A percentile compares a stretch with the other conserved stretches of the same genome.
These are phyloP conservation scores for Ophiostoma novo-ulmi DNA, from an alignment of 2,329 filamentous ascomycete species.

Conservation along the genomic window DNA sequence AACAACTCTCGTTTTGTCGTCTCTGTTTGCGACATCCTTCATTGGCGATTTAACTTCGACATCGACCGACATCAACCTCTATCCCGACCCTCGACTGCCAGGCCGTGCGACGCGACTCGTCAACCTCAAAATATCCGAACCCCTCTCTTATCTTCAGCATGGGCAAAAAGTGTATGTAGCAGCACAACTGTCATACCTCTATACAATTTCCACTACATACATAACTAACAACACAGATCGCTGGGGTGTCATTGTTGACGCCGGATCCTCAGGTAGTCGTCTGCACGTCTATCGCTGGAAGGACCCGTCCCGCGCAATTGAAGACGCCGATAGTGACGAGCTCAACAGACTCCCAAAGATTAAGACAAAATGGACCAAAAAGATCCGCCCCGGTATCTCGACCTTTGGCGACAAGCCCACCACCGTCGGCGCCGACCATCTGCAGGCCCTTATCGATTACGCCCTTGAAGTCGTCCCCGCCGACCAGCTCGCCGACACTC, in stretches of 20 bases:
- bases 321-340: constrained; percentile 51
- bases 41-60: not conserved
- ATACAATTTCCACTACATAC: not conserved
- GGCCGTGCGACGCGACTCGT: not conserved
- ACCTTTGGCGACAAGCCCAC: constrained; percentile 75
- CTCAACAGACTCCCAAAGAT: constrained; percentile 70
- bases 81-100: not conserved
- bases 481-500: constrained; percentile 74
- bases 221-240: constrained; percentile 41
- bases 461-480: constrained; percentile 72
- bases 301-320: constrained; percentile 62
- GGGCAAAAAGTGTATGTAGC: constrained; percentile 24
- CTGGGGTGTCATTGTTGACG: constrained; percentile 95
- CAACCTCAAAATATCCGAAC: not conserved
- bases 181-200: not conserved
- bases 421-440: constrained; percentile 73
- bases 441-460: constrained; percentile 73
- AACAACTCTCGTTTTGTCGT: not conserved
- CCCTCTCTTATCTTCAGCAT: constrained; percentile 16
- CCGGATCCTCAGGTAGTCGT: constrained; percentile 93
- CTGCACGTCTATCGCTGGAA: constrained; percentile 94
- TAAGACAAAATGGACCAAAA: constrained; percentile 84
- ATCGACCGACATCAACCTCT: not conserved
- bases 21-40: not conserved
- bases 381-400: constrained; percentile 89